These are phyloP conservation scores for Cryptosporidium tyzzeri DNA, from an alignment of 169 alveolate genomes.

Conservation along the genomic window DNA sequence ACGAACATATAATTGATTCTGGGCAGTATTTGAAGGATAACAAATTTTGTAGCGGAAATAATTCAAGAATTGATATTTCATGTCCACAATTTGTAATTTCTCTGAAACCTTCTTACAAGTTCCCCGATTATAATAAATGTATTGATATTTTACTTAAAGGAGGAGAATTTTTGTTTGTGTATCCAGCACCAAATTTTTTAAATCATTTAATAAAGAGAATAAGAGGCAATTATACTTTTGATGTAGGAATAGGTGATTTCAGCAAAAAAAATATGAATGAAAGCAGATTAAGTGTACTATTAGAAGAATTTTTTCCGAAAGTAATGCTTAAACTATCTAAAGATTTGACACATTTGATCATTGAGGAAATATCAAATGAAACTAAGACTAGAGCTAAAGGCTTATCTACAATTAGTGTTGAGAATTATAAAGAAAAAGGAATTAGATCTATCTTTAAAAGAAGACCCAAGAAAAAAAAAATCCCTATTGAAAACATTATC, in stretches of 20 bases:
- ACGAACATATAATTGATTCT: slow-evolving; percentile 2
- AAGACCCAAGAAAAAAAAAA: slow-evolving; percentile 19
- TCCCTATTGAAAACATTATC: slow-evolving; percentile 26
- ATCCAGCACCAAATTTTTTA: slow-evolving; percentile 33
- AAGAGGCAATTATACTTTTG: neutral
- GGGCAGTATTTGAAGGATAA: neutral
- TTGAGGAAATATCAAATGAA: neutral
- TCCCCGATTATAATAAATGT: slow-evolving; percentile 26
- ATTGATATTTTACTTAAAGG: slow-evolving; percentile 43
- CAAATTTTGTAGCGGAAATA: neutral
- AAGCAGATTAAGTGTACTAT: neutral
- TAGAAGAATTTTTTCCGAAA: slow-evolving; percentile 51
- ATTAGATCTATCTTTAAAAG: neutral
- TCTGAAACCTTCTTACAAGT: neutral
- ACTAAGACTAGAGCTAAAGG: neutral
- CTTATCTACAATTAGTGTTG: neutral
- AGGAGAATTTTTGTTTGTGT: slow-evolving; percentile 53
- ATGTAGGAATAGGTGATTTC: neutral
- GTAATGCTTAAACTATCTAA: slow-evolving; percentile 23
- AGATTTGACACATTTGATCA: slow-evolving; percentile 13
- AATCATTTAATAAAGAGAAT: slow-evolving; percentile 24
- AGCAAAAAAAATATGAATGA: neutral
- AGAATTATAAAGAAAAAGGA: neutral
- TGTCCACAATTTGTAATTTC: neutral
- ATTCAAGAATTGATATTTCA: neutral